Percentiles rank a stretch among this genome's conserved stretches.
These are phyloP conservation scores for Eragrostis curvula DNA, from an alignment of 176 grass and related monocot species.

Conservation along the genomic window DNA sequence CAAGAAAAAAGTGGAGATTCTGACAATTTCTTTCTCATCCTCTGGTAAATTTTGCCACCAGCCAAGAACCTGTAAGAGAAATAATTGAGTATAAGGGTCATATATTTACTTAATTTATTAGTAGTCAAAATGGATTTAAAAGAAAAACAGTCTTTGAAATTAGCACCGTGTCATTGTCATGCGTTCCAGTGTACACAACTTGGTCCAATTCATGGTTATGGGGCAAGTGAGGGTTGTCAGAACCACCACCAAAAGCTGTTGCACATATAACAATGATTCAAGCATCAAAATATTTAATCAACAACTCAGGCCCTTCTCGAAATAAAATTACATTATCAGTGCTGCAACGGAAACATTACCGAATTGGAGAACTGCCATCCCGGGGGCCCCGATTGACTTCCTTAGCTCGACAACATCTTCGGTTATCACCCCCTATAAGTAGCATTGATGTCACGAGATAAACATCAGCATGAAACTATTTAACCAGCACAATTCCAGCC, in stretches of 20 bases:
- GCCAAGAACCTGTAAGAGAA: slow-evolving; percentile 60
- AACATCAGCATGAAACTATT: slow-evolving; percentile 28
- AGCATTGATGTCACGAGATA: slow-evolving; percentile 24
- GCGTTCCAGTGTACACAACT: slow-evolving; percentile 98
- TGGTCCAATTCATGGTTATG: slow-evolving; percentile 97
- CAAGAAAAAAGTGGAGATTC: slow-evolving; percentile 32
- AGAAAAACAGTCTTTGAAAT: background rate
- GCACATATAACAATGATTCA: slow-evolving; percentile 18
- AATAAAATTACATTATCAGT: slow-evolving; percentile 20
- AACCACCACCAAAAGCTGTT: slow-evolving; percentile 80
- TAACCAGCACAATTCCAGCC: background rate
- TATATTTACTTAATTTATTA: slow-evolving; percentile 4
- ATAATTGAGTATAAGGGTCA: slow-evolving; percentile 17
- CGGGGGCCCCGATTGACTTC: slow-evolving; percentile 86
- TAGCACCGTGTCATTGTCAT: slow-evolving; percentile 97
- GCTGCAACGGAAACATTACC: slow-evolving; percentile 53
- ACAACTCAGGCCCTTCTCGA: background rate
- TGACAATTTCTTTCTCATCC: slow-evolving; percentile 73
- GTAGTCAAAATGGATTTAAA: background rate
- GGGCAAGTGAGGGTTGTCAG: slow-evolving; percentile 82
- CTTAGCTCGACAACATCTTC: slow-evolving; percentile 92
- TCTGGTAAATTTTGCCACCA: slow-evolving; percentile 79
- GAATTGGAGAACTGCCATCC: slow-evolving; percentile 98
- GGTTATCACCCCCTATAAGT: slow-evolving; percentile 87
- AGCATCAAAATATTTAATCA: background rate